Evolutionary conservation across 129 eudicot genomes (phyloP), one percentile per base, ranked within the genome.

Genomic region (Tagetes patula): DNA sequence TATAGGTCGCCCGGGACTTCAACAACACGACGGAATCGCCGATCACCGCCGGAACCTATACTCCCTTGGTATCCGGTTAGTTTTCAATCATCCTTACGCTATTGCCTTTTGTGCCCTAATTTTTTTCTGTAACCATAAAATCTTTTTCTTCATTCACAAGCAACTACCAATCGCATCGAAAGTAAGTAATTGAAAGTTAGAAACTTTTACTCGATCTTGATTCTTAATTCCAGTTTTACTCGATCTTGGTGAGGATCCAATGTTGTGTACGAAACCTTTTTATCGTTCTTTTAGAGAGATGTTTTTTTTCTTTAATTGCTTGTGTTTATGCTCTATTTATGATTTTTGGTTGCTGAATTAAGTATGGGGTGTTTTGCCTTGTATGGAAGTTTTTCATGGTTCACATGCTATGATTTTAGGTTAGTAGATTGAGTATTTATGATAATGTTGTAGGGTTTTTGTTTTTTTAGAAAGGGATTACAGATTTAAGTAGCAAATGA

Each of bases 51-150:
- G 71, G 77, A 61, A 42, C 36, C 53, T 62, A 36, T n/a, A 13
- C 48, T 53, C 56, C 31, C 45, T 62, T 42, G 71, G 66, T 31
- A n/a, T 71, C 72, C 77, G 82, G 82, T 78, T 78, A 32, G 82
- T 71, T 63, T 31, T 4, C 10, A 60, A 30, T 49, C 67, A 12
- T 70, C 14, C 13, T 40, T 52, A 48, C 65, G 20, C 38, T 50
- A 61, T 64, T 71, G 8, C 41, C 55, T 62, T 63, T 52, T 33
- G 67, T 69, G 82, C 72, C 82, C 77, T 78, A 78, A 50, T 62
- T n/a, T 50, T 14, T 1, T 70, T 36, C 33, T 10, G 5, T 71
- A 14, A 4, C 45, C 1, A 12, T 36, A 61, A 33, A 11, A 34
- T 61, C 45, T 2, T 36, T 13, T 61, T 61, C 4, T 36, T 36